Base-by-base conservation (phyloP, 176 grass and related monocot genomes). In the Bromus sterilis region DNA sequence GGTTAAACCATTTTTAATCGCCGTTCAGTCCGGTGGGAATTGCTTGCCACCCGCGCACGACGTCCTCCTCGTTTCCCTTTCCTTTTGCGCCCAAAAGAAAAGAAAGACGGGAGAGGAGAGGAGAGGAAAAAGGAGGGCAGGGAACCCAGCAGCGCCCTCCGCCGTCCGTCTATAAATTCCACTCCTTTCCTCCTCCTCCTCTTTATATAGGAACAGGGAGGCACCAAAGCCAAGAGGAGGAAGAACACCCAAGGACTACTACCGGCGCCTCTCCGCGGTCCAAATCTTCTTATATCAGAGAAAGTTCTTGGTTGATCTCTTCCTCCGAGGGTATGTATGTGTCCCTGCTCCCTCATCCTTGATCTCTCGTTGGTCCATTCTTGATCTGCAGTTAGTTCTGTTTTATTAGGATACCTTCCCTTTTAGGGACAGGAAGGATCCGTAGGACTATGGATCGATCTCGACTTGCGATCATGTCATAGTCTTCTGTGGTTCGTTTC, bases 91-190 rank as follows among this genome's bases (percentile, higher is more conserved):
- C 65, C 43, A 29, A 77, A 29, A 42, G 21, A 63, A 33, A n/a
- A n/a, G n/a, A n/a, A n/a, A n/a, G n/a, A n/a, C n/a, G 2, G 9
- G n/a, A 24, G 42, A 4, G 16, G 41, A 39, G 12, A 5, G 26
- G 37, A 30, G 69, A 73, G 30, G 44, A 61, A 32, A 59, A 53
- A 5, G 12, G 30, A 0, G 76, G 51, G 65, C 72, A 88, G 83
- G 80, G 4, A 85, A 81, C 71, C 20, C 7, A 60, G 82, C 75
- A 63, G n/a, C 83, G 35, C 78, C 66, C 83, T 78, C 83, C 34
- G 77, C 83, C 83, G 18, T 73, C 83, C 66, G 20, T 86, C 78
- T 86, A 90, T 90, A 90, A 86, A 86, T 82, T 86, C 79, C 72
- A 57, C 61, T 32, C 65, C 14, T 64, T 16, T 8, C 5, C 20